A percentile compares a stretch with the other conserved stretches of the same genome.
phyloP scores from a whole-genome alignment of 495 filamentous ascomycete genomes.

The Aspergillus sparsus region DNA sequence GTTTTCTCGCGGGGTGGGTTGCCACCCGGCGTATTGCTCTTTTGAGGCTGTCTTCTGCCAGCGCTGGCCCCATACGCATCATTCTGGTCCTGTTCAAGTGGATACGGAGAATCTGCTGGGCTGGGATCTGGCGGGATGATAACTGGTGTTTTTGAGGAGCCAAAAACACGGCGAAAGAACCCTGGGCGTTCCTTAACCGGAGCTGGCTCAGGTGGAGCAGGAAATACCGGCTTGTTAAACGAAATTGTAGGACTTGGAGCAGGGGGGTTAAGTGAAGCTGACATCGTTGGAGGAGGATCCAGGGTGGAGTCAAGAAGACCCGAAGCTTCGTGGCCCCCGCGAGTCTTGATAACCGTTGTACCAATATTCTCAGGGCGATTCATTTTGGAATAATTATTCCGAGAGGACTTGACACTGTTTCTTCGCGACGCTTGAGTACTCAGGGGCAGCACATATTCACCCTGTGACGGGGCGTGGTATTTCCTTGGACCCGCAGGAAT shows the following conservation, averaged over 20 bases:
- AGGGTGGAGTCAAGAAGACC: conserved; percentile 32
- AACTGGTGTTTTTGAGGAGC: conserved; percentile 52
- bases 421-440: conserved; percentile 54
- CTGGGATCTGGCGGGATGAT: conserved; percentile 27
- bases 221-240: conserved; percentile 48
- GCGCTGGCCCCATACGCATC: conserved; percentile 26
- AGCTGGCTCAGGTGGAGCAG: conserved; percentile 35
- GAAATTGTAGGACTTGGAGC: conserved; percentile 57
- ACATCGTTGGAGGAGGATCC: conserved; percentile 33
- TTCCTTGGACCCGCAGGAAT: conserved; percentile 77
- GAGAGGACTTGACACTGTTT: conserved; percentile 65
- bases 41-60: conserved; percentile 29
- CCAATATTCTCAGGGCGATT: conserved; percentile 42
- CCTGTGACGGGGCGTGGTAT: conserved; percentile 20
- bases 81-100: conserved; percentile 33
- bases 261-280: conserved; percentile 40
- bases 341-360: conserved; percentile 35
- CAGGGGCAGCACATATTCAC: conserved; percentile 41
- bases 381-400: conserved; percentile 42
- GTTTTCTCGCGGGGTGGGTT: conserved; percentile 43
- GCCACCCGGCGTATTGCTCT: conserved; percentile 28
- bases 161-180: conserved; percentile 92
- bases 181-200: conserved; percentile 69
- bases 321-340: conserved; percentile 31
- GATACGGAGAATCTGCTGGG: conserved; percentile 22